These are phyloP conservation scores for Dothiorella sarmentorum DNA, from an alignment of 2,329 filamentous ascomycete genomes.

Conservation along the genomic window DNA sequence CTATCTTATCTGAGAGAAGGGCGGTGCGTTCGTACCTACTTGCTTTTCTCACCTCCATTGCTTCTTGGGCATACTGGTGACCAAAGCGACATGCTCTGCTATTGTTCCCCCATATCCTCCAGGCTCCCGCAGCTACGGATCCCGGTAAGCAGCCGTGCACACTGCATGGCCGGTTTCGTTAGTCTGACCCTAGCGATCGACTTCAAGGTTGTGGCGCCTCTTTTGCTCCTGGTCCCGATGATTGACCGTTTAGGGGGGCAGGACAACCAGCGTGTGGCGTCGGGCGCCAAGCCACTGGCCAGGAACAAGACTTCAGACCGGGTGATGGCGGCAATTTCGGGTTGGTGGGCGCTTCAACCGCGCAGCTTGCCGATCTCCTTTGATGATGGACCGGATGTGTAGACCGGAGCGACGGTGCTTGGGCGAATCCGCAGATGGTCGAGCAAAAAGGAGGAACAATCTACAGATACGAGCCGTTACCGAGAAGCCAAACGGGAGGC, in stretches of 20 bases:
- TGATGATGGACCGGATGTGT: background rate
- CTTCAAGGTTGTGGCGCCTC: conserved; percentile 11
- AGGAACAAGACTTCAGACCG: background rate
- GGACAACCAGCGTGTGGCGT: background rate
- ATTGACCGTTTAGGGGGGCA: background rate
- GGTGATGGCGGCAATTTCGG: background rate
- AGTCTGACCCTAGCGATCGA: background rate
- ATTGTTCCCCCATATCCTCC: background rate
- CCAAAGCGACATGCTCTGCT: background rate
- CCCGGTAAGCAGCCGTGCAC: conserved; percentile 9
- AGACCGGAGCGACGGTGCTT: background rate
- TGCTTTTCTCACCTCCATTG: background rate
- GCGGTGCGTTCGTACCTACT: conserved; percentile 5
- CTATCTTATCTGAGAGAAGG: conserved; percentile 9
- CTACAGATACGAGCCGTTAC: conserved; percentile 11
- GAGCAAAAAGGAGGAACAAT: conserved; percentile 11
- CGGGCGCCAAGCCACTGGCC: background rate
- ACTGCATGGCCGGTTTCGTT: background rate
- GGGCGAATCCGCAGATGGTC: conserved; percentile 6
- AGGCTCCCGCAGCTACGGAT: conserved; percentile 10
- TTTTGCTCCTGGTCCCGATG: background rate
- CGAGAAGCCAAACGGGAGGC: background rate
- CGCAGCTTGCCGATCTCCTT: background rate
- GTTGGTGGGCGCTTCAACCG: background rate
- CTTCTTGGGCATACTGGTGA: conserved; percentile 10